These are phyloP conservation scores for Iodosphaeria phyllophila DNA, from an alignment of 2,329 filamentous ascomycete species.

Conservation along the genomic window DNA sequence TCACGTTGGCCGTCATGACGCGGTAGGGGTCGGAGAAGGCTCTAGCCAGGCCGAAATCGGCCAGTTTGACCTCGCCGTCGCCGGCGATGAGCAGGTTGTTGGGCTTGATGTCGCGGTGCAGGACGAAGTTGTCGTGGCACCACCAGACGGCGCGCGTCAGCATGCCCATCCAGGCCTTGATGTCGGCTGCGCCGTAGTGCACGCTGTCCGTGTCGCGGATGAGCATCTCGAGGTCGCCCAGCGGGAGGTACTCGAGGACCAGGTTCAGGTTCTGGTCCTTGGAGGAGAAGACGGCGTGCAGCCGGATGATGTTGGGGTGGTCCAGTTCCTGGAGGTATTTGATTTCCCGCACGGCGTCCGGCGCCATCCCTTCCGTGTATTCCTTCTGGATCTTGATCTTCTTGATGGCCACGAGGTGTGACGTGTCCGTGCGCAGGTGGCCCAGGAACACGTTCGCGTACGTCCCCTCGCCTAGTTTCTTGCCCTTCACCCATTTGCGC, in stretches of 20 bases:
- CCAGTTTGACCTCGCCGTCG: constrained; percentile 84
- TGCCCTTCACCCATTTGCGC: constrained; percentile 80
- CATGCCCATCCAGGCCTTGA: constrained; percentile 99
- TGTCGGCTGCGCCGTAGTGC: constrained; percentile 70
- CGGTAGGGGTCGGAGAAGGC: constrained; percentile 76
- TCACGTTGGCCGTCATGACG: constrained; percentile 84
- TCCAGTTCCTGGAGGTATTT: constrained; percentile 87
- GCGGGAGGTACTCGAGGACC: constrained; percentile 81
- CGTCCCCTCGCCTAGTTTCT: constrained; percentile 87
- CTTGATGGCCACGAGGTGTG: constrained; percentile 71
- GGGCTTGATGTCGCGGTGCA: constrained; percentile 97
- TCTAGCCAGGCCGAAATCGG: constrained; percentile 90
- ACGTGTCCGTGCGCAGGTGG: constrained; percentile 54
- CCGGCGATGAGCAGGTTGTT: constrained; percentile 93
- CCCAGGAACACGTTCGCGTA: constrained; percentile 93
- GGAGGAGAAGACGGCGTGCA: constrained; percentile 83
- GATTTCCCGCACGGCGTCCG: constrained; percentile 89
- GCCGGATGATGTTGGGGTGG: constrained; percentile 87
- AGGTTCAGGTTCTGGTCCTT: constrained; percentile 95
- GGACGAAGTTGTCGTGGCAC: constrained; percentile 83
- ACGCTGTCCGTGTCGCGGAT: constrained; percentile 69
- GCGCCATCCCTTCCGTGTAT: constrained; percentile 78
- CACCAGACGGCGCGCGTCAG: constrained; percentile 85
- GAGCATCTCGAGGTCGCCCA: constrained; percentile 88
- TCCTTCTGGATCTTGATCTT: constrained; percentile 79